Percentiles rank a stretch among this genome's conserved stretches.
These are phyloP conservation scores for Trichoderma brevicompactum DNA, from an alignment of 2,329 filamentous ascomycete species.

Conservation along the genomic window DNA sequence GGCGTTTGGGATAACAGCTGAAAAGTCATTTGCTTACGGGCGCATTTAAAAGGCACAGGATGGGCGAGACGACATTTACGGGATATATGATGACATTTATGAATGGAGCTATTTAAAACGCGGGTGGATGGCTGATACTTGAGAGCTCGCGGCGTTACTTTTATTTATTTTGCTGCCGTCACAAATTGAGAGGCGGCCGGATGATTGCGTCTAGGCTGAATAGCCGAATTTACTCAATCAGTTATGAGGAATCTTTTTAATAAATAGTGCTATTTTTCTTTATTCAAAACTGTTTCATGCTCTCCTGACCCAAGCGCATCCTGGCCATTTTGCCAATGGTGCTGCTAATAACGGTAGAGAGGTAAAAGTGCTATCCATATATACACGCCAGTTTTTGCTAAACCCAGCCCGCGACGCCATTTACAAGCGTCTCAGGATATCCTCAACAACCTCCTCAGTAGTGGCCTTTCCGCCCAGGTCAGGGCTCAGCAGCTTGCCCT, in stretches of 20 bases:
- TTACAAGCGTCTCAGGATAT: conserved; percentile 83
- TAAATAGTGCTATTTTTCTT: not conserved
- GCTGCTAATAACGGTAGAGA: not conserved
- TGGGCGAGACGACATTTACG: not conserved
- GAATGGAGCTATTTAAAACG: not conserved
- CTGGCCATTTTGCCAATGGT: not conserved
- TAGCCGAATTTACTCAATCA: not conserved
- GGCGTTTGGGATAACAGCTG: not conserved
- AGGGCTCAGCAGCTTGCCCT: conserved; percentile 80
- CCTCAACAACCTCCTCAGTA: conserved; percentile 84
- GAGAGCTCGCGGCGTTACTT: not conserved
- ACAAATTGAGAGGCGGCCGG: not conserved
- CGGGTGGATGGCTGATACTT: not conserved
- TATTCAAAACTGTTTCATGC: not conserved
- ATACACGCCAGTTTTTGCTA: not conserved
- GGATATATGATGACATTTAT: not conserved
- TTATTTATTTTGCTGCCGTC: not conserved
- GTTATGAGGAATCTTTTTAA: not conserved
- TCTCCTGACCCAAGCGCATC: not conserved
- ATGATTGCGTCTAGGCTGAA: not conserved
- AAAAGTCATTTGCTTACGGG: not conserved
- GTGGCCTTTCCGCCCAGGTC: conserved; percentile 87
- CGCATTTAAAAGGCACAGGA: not conserved
- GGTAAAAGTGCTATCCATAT: not conserved
- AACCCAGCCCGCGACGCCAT: not conserved